Evolutionary conservation across 306 rosid species (phyloP).

Genomic region (Ammopiptanthus mongolicus): DNA sequence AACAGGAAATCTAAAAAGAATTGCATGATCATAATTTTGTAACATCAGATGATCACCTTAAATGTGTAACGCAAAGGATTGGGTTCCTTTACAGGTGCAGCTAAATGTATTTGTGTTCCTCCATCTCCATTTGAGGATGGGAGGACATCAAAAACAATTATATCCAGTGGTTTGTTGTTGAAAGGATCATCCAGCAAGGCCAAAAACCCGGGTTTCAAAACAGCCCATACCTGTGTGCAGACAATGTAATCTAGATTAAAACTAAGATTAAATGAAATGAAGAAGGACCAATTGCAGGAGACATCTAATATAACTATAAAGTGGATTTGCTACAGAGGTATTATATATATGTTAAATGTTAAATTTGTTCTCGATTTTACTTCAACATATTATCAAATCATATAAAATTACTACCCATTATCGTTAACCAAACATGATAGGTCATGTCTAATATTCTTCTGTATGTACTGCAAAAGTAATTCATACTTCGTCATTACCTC

Average conservation of each 20-base stretch:
- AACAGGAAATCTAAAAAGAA: background rate
- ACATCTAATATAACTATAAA: slow-evolving; percentile 7
- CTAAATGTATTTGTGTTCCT: slow-evolving; percentile 55
- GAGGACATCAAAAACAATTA: slow-evolving; percentile 83
- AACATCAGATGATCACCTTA: slow-evolving; percentile 44
- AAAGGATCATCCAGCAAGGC: slow-evolving; percentile 91
- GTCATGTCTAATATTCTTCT: background rate
- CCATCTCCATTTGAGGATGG: slow-evolving; percentile 71
- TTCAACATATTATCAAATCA: background rate
- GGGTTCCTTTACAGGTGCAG: slow-evolving; percentile 70
- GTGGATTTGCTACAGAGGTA: background rate
- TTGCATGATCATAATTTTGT: background rate
- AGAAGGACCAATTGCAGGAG: slow-evolving; percentile 2
- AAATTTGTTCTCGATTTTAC: background rate
- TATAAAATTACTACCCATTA: background rate
- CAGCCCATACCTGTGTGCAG: slow-evolving; percentile 88
- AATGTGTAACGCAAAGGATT: slow-evolving; percentile 81
- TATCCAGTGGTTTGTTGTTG: slow-evolving; percentile 67
- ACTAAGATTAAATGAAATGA: slow-evolving; percentile 9
- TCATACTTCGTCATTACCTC: slow-evolving; percentile 1
- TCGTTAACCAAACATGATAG: background rate
- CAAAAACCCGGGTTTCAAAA: slow-evolving; percentile 91
- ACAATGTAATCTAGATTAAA: slow-evolving; percentile 13
- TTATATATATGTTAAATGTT: too few relatives aligned
- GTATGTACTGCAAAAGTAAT: background rate